Evolutionary conservation across 108 stramenopile genomes (phyloP).

Genomic region (Skeletonema marinoi): DNA sequence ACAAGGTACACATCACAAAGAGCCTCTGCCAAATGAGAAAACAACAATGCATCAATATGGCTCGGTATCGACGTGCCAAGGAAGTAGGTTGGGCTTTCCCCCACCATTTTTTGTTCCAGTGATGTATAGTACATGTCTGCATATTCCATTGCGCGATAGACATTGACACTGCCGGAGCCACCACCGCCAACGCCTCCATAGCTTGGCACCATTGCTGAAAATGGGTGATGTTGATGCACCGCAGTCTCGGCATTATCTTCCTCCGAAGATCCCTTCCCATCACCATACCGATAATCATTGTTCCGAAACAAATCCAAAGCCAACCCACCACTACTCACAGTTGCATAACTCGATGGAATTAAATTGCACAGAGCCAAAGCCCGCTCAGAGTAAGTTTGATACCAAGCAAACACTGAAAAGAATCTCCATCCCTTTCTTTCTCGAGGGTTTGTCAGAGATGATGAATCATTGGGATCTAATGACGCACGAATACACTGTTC

Average conservation of each 20-base stretch:
- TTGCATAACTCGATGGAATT: slow-evolving; percentile 9
- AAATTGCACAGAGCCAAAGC: slow-evolving; percentile 35
- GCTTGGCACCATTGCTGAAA: slow-evolving; percentile 13
- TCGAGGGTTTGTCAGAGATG: neutral
- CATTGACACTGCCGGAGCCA: slow-evolving; percentile 37
- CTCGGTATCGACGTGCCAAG: slow-evolving; percentile 57
- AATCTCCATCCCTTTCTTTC: neutral
- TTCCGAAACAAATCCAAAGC: slow-evolving; percentile 35
- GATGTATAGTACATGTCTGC: slow-evolving; percentile 54
- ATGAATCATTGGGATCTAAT: slow-evolving; percentile 22
- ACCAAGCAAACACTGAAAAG: slow-evolving; percentile 51
- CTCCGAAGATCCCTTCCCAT: neutral
- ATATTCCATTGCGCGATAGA: slow-evolving; percentile 47
- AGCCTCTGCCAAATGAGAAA: slow-evolving; percentile 76
- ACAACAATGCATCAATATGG: slow-evolving; percentile 60
- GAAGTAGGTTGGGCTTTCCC: slow-evolving; percentile 21
- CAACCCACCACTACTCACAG: neutral
- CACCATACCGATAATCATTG: slow-evolving; percentile 21
- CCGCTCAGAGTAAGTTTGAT: slow-evolving; percentile 62
- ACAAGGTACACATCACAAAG: slow-evolving; percentile 73
- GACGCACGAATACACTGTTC: slow-evolving; percentile 54
- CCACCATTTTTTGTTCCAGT: slow-evolving; percentile 51
- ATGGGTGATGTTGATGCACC: slow-evolving; percentile 28
- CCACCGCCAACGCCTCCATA: slow-evolving; percentile 30
- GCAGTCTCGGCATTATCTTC: neutral